Base-by-base conservation (phyloP, 768 basidiomycete genomes). In the Agrocybe praecox region DNA sequence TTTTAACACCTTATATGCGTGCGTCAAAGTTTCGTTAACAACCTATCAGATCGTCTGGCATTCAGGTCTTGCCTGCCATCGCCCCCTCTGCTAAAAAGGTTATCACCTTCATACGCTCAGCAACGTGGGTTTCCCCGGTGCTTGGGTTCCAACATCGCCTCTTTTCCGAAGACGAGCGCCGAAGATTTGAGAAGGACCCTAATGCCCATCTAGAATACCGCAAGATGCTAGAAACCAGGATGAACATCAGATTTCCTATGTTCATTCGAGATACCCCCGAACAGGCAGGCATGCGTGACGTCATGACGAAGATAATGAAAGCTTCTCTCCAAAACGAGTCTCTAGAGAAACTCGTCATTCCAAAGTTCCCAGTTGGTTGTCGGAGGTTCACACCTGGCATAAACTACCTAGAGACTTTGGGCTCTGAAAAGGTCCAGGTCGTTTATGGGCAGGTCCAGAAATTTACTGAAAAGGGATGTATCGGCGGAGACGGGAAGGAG, bases 341-440 rank as follows among this genome's bases (percentile, higher is more conserved):
- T 53, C 78, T 85, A 33, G 73, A 74, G 15, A 76, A 76, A 19
- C 68, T 75, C 50, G 36, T 76, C 26, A 71, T 75, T n/a, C 74
- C 74, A 2, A 62, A 55, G n/a, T 76, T 70, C 61, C 65, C 65
- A 7, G 66, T 75, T 4, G 74, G 74, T 2, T 76, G 74, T 52
- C 55, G 72, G 12, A 61, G 74, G 49, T 64, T 74, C 6, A 75
- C 74, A 15, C 73, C 74, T 12, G 74, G 73, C 0, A 61, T 67
- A 23, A 67, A 67, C 9, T 75, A 74, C 52, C 67, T 76, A 9
- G 74, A 76, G 54, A 63, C 71, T 1, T 56, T 76, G 9, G 57
- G 57, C 1, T 62, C 66, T 23, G 66, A 71, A 10, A 73, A 75
- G 34, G 72, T 72, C 18, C 63, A 72, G 24, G 67, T 71, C 12